Conservation (phyloP, 2,329 filamentous ascomycete genomes). For the Fusarium decemcellulare region DNA sequence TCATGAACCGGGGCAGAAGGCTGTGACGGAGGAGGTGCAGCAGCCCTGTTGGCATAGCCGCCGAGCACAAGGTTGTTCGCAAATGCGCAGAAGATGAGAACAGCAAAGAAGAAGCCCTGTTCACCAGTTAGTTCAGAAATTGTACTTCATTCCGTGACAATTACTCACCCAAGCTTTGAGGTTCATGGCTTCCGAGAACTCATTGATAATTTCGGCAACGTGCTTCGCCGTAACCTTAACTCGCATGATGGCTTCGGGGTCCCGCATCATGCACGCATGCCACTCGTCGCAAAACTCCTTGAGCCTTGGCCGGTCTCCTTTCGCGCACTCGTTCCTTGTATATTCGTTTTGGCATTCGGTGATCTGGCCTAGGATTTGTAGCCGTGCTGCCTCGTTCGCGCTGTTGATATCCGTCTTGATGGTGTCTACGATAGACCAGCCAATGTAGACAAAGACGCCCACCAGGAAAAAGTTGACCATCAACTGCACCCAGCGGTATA, state of each 20-base stretch:
- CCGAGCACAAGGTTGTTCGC: constrained; percentile 66
- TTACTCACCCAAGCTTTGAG: constrained; percentile 77
- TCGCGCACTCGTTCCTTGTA: constrained; percentile 80
- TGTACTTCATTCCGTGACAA: neutral
- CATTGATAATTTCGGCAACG: constrained; percentile 93
- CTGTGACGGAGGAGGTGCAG: constrained; percentile 46
- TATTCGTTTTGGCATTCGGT: constrained; percentile 81
- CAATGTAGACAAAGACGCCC: constrained; percentile 70
- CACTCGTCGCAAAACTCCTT: constrained; percentile 82
- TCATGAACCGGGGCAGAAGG: constrained; percentile 37
- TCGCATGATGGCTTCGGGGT: constrained; percentile 82
- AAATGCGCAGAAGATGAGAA: constrained; percentile 63
- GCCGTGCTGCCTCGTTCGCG: constrained; percentile 77
- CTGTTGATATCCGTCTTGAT: constrained; percentile 82
- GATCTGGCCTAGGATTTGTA: constrained; percentile 80
- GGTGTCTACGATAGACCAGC: constrained; percentile 78
- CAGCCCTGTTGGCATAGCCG: constrained; percentile 48
- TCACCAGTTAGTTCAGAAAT: constrained; percentile 24
- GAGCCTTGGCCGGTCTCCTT: constrained; percentile 78
- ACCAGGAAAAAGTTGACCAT: constrained; percentile 76
- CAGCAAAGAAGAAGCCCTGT: constrained; percentile 66
- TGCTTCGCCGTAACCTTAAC: constrained; percentile 88
- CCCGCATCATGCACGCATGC: constrained; percentile 89
- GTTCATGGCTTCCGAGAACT: constrained; percentile 91
- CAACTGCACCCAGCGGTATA: constrained; percentile 72